These are phyloP conservation scores for Agrocybe praecox DNA, from an alignment of 768 basidiomycete species.

Conservation along the genomic window DNA sequence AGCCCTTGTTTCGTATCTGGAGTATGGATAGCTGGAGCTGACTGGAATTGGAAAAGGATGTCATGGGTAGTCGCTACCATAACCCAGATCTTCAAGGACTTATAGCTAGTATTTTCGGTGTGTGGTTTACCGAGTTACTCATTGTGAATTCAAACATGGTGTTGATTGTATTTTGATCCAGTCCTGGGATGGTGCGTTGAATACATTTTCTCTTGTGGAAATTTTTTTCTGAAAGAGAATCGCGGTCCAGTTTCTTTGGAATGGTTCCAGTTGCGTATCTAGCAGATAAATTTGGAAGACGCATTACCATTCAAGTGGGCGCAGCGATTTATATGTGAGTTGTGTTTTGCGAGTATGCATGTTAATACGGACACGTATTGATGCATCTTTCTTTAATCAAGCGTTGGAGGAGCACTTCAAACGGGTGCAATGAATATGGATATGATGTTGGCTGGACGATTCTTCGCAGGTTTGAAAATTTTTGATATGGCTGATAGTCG, in stretches of 20 bases:
- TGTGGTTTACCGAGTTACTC: not conserved
- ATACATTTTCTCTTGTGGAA: too few relatives aligned
- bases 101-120: conserved; percentile 45
- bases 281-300: conserved; percentile 39
- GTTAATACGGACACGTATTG: not conserved
- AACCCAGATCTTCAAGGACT: conserved; percentile 39
- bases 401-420: conserved; percentile 47
- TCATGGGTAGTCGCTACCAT: conserved; percentile 37
- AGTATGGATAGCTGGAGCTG: too few relatives aligned
- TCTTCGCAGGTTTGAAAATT: conserved; percentile 42
- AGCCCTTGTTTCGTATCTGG: not conserved
- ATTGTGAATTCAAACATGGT: too few relatives aligned
- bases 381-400: conserved; percentile 8
- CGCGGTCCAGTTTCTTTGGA: conserved; percentile 36
- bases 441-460: conserved; percentile 52
- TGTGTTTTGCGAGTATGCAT: too few relatives aligned
- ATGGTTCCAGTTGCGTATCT: conserved; percentile 45
- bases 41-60: conserved; percentile 25
- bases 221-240: not conserved
- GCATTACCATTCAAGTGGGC: conserved; percentile 42
- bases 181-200: conserved; percentile 38
- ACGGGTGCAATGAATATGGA: conserved; percentile 47
- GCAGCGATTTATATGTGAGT: conserved; percentile 39
- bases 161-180: conserved; percentile 5
- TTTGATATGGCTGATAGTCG: not conserved